Evolutionary conservation across 2,329 filamentous ascomycete genomes (phyloP).

Genomic region (Clarireedia sp.): DNA sequence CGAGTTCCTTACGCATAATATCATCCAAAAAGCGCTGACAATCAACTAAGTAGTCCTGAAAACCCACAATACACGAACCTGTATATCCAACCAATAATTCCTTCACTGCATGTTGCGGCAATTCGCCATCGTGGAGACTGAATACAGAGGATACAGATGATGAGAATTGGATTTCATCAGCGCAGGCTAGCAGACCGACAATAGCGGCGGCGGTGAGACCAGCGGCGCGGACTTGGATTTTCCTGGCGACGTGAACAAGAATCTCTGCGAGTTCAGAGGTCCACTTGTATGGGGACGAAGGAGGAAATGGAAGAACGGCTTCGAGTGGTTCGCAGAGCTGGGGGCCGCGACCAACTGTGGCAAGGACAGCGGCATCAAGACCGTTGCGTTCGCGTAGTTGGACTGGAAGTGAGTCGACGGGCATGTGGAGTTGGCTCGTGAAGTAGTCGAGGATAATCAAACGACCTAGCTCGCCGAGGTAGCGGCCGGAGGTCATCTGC

Average conservation of each 20-base stretch:
- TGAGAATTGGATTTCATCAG: slow-evolving; percentile 49
- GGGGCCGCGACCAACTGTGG: not conserved
- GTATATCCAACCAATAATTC: slow-evolving; percentile 73
- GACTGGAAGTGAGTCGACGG: slow-evolving; percentile 13
- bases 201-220: slow-evolving; percentile 67
- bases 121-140: not conserved
- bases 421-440: slow-evolving; percentile 39
- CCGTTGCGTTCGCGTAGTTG: slow-evolving; percentile 32
- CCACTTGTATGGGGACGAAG: slow-evolving; percentile 38
- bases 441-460: slow-evolving; percentile 83
- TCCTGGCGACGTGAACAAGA: slow-evolving; percentile 59
- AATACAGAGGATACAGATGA: slow-evolving; percentile 5
- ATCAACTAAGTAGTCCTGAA: slow-evolving; percentile 63
- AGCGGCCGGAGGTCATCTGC: slow-evolving; percentile 94
- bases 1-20: slow-evolving; percentile 38
- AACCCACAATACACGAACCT: slow-evolving; percentile 72
- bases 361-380: slow-evolving; percentile 8
- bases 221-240: slow-evolving; percentile 64
- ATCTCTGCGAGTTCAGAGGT: slow-evolving; percentile 48
- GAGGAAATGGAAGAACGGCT: not conserved
- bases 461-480: slow-evolving; percentile 73
- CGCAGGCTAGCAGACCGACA: slow-evolving; percentile 59
- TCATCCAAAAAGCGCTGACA: slow-evolving; percentile 61
- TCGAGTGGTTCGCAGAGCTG: not conserved
- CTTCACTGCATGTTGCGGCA: slow-evolving; percentile 31